Base-by-base conservation (phyloP, 2,329 filamentous ascomycete species). In the Hypocrella siamensis region DNA sequence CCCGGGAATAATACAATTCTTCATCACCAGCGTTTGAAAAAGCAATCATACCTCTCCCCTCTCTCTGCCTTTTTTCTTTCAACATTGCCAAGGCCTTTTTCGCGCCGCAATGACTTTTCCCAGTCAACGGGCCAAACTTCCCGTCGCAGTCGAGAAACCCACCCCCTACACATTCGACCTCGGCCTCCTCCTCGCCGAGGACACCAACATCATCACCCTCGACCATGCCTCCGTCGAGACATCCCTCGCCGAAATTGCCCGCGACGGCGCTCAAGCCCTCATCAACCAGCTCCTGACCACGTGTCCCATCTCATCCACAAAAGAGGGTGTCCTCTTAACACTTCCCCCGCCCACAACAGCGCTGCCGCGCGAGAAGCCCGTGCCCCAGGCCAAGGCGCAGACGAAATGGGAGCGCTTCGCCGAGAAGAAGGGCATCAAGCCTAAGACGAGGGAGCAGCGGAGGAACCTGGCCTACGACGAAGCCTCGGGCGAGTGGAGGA, bases 391-490 rank as follows among this genome's bases (percentile, higher is more conserved):
- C 43, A 90, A 86, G 61, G 65, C 77, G 35, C 79, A 79, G 43
- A 96, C 88, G 36, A 93, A 85, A 56, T 98, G 90, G 90, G 79
- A 93, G 63, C 74, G 79, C 48, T 98, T 98, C 61, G 90, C 90
- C 28, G 79, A 76, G 56, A 93, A 93, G 73, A 93, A 94, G 69
- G 90, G 90, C 34, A 96, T 98, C 60, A 82, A 80, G 62, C 75
- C 76, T 57, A 93, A 86, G 70, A 79, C 73, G 42, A 73, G 79
- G 42, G 84, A 90, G 51, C 67, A 76, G 55, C 69, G 75, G 39
- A 56, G 65, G 57, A 68, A 93, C 60, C 60, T 86, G 46, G 74
- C 79, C 35, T 96, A 78, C 54, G 84, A 96, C 56, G 82, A 93
- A 57, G 74, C 67, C 36, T 80, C 64, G 19, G 80, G 82, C 42